A percentile compares a stretch with the other conserved stretches of the same genome.
These are phyloP conservation scores for Fusarium bactridioides DNA, from an alignment of 2,329 filamentous ascomycete species.

Conservation along the genomic window DNA sequence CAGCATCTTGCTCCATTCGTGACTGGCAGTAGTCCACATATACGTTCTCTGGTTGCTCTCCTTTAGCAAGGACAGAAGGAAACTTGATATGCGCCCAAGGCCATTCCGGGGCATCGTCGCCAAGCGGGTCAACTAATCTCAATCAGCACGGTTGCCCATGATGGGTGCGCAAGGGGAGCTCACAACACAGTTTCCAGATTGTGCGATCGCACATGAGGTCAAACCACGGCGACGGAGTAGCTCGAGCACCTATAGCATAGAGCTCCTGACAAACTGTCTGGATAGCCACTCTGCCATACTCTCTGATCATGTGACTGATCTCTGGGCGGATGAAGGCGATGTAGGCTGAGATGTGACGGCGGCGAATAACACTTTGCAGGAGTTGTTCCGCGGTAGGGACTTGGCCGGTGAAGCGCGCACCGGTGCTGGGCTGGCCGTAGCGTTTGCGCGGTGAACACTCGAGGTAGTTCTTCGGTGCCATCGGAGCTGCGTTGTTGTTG, in stretches of 20 bases:
- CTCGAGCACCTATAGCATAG: neutral
- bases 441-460: neutral
- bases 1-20: neutral
- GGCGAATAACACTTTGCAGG: neutral
- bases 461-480: neutral
- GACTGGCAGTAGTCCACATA: neutral
- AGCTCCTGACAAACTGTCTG: neutral
- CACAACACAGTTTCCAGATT: neutral
- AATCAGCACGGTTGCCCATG: rapidly evolving
- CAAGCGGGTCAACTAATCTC: neutral
- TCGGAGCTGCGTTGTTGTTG: neutral
- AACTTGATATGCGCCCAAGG: neutral
- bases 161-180: neutral
- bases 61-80: neutral
- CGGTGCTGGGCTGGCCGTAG: too few species aligned
- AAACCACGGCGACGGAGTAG: neutral
- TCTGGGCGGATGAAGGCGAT: neutral
- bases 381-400: neutral
- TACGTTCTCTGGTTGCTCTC: neutral
- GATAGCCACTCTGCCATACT: neutral
- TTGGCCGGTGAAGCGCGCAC: neutral
- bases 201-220: neutral
- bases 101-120: neutral
- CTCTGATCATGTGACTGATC: neutral
- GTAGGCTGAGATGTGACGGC: neutral